Percentiles rank a stretch among this genome's conserved stretches.
Evolutionary conservation across 2,329 filamentous ascomycete genomes (phyloP).

Genomic region (Verticillium tricorpus): DNA sequence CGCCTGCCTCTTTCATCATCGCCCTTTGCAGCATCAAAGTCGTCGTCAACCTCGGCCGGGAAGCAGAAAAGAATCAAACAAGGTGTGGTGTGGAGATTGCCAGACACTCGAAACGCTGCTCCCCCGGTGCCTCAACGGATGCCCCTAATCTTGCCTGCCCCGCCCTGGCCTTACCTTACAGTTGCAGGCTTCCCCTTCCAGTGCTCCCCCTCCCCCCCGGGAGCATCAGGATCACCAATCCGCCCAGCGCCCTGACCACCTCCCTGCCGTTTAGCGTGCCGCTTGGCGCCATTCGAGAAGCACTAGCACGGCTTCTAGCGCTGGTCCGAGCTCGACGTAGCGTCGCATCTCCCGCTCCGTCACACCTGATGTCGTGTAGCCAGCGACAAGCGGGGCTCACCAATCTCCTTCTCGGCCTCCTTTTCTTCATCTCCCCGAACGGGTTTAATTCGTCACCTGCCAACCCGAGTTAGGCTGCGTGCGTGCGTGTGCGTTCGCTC

Average conservation of each 20-base stretch:
- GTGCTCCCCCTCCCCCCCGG: no score
- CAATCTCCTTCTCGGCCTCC: not conserved
- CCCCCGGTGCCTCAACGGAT: not conserved
- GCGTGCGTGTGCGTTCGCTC: no score
- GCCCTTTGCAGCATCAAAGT: not conserved
- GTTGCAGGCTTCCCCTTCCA: not conserved
- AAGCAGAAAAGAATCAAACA: not conserved
- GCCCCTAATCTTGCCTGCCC: not conserved
- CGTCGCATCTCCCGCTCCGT: not conserved
- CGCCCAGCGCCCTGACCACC: not conserved
- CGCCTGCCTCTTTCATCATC: not conserved
- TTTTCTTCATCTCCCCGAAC: not conserved
- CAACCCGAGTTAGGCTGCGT: not conserved
- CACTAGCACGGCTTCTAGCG: conserved; percentile 2
- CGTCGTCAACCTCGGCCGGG: not conserved
- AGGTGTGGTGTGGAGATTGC: not conserved
- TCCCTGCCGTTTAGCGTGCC: not conserved
- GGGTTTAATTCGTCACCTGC: not conserved
- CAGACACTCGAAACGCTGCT: not conserved
- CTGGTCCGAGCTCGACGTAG: not conserved
- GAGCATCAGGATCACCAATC: not conserved
- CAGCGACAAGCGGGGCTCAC: not conserved
- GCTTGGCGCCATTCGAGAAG: conserved; percentile 1
- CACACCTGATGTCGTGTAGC: not conserved
- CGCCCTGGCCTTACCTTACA: not conserved